Percentiles rank a stretch among this genome's conserved stretches.
These are phyloP conservation scores for Geranium incanum DNA, from an alignment of 441 rosid species.

Conservation along the genomic window DNA sequence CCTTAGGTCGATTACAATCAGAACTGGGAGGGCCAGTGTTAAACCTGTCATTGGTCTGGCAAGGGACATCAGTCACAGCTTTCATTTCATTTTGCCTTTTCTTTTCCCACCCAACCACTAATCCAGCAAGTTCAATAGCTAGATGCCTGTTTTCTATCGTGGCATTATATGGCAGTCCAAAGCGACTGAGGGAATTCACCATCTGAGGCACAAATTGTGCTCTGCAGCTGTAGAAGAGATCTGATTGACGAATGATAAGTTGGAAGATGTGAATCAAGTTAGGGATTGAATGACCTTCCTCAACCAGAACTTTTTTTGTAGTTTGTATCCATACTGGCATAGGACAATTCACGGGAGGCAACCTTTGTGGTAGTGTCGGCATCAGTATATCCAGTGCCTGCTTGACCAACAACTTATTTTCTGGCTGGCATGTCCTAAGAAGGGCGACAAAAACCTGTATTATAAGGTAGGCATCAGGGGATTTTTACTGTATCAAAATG, in stretches of 20 bases:
- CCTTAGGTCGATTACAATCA: slow-evolving; percentile 68
- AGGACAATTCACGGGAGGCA: slow-evolving; percentile 90
- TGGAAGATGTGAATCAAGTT: slow-evolving; percentile 98
- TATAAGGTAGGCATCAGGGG: slow-evolving; percentile 21
- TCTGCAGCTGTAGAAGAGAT: slow-evolving; percentile 93
- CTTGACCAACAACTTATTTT: slow-evolving; percentile 93
- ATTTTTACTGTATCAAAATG: neutral
- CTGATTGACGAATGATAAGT: slow-evolving; percentile 91
- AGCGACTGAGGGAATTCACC: slow-evolving; percentile 98
- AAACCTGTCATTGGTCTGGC: slow-evolving; percentile 50
- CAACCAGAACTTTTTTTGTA: slow-evolving; percentile 92
- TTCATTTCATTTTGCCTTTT: slow-evolving; percentile 87
- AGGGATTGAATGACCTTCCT: slow-evolving; percentile 94
- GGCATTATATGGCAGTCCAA: slow-evolving; percentile 91
- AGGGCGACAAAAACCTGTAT: slow-evolving; percentile 98
- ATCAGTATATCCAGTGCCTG: slow-evolving; percentile 96
- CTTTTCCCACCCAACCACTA: slow-evolving; percentile 98
- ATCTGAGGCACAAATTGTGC: slow-evolving; percentile 99
- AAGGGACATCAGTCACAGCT: slow-evolving; percentile 42
- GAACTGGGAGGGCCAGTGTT: slow-evolving; percentile 39
- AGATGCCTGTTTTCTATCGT: slow-evolving; percentile 93
- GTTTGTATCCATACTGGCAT: slow-evolving; percentile 99
- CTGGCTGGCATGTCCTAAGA: slow-evolving; percentile 94
- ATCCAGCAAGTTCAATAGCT: slow-evolving; percentile 97
- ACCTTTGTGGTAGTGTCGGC: slow-evolving; percentile 96